Base-by-base conservation (phyloP, 2,329 filamentous ascomycete genomes). In the Mollisiaceae sp. region DNA sequence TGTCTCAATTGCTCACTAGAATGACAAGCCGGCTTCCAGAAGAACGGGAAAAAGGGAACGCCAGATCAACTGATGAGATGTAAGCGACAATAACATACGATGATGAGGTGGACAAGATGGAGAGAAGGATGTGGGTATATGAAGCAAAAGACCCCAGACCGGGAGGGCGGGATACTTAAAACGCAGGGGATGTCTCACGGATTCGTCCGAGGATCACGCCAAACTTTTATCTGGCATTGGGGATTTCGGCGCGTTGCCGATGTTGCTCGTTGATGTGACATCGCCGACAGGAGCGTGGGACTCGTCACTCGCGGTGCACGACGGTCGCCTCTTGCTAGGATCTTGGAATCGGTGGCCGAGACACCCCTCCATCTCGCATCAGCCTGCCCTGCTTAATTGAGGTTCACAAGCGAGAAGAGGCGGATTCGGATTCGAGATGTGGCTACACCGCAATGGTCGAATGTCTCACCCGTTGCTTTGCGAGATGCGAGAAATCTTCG, bases 151-250 rank as follows among this genome's bases (percentile, higher is more conserved):
- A 36, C 35, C 57, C 56, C 47, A 39, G 57, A 50, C 9, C 57
- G 62, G 43, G 6, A 14, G 41, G 36, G 12, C 56, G 56, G 62
- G 52, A 65, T 43, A 65, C 43, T 56, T 66, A 54, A 65, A 68
- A 68, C 66, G 47, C 55, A 41, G 43, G 12, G 24, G 50, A 43
- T 41, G 62, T 65, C 62, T 63, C 60, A 65, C 63, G 60, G 65
- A 15, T 69, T 63, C 59, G 63, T 64, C 65, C 67, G 67, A 65
- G 65, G 47, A 60, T 69, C 55, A 59, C 24, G 43, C 56, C 50
- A 54, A 54, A 32, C 32, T 54, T 54, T 54, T 18, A 54, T 50
- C n/a, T 54, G 50, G 50, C 24, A 54, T 54, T 35, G 15, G 22
- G 50, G 50, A 54, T 54, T 54, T 54, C 50, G 50, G 50, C 24